These are phyloP conservation scores for Paramecium tetraurelia DNA, from an alignment of 73 alveolate species.

Conservation along the genomic window DNA sequence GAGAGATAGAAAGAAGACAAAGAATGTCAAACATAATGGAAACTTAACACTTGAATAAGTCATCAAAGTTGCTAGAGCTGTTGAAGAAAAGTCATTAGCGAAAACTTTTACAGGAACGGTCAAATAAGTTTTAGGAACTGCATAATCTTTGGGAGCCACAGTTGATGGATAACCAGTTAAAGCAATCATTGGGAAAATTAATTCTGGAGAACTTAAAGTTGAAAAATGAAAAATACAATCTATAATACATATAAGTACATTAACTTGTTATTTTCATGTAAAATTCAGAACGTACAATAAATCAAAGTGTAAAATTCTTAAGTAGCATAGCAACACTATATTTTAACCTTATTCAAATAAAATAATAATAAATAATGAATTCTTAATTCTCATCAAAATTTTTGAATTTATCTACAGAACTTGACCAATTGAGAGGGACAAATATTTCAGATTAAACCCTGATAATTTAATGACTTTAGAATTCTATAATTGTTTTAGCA, in stretches of 20 bases:
- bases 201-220: slow-evolving; percentile 59
- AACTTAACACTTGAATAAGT: slow-evolving; percentile 69
- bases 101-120: slow-evolving; percentile 71
- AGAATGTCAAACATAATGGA: slow-evolving; percentile 73
- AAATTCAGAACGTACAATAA: not conserved
- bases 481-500: not conserved
- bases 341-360: not conserved
- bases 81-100: slow-evolving; percentile 60
- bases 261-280: not conserved
- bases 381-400: not conserved
- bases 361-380: too few relatives aligned
- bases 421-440: too few relatives aligned
- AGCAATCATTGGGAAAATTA: slow-evolving; percentile 52
- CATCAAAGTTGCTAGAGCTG: slow-evolving; percentile 64
- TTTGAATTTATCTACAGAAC: too few relatives aligned
- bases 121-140: slow-evolving; percentile 70
- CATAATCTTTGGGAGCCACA: slow-evolving; percentile 67
- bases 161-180: slow-evolving; percentile 68
- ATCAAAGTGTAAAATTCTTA: not conserved
- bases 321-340: not conserved
- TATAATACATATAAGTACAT: not conserved
- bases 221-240: not conserved
- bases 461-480: not conserved
- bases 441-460: not conserved
- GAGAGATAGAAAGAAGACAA: slow-evolving; percentile 74